A percentile compares a stretch with the other conserved stretches of the same genome.
Evolutionary conservation across 78 protist genomes (phyloP).

Genomic region (Dictyostelium firmibasis): DNA sequence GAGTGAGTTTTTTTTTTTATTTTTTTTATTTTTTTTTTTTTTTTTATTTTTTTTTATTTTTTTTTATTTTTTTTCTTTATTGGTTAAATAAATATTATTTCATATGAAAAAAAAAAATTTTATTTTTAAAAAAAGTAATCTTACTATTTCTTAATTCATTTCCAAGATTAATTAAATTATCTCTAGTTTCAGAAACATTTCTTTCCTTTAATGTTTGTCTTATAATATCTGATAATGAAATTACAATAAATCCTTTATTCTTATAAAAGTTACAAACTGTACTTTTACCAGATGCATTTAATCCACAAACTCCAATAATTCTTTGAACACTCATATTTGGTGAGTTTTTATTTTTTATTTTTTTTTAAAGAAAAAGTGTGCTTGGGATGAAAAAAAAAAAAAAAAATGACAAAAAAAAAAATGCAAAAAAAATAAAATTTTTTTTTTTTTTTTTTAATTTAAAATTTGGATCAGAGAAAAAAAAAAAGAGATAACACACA

Average conservation of each 20-base stretch:
- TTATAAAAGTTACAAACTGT: constrained; percentile 44
- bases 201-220: constrained; percentile 39
- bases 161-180: constrained; percentile 40
- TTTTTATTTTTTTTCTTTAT: background rate
- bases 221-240: constrained; percentile 65
- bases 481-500: background rate
- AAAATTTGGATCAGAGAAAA: background rate
- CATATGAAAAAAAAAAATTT: background rate
- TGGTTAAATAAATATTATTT: background rate
- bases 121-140: background rate
- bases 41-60: background rate
- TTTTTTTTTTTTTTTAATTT: background rate
- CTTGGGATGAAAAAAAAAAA: background rate
- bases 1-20: no score
- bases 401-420: background rate
- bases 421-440: background rate
- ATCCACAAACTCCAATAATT: constrained; percentile 73
- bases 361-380: no score
- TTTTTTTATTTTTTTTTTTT: background rate
- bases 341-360: background rate
- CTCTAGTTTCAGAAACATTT: constrained; percentile 38
- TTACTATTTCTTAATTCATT: constrained; percentile 70
- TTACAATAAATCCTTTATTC: constrained; percentile 34
- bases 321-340: background rate
- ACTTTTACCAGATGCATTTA: constrained; percentile 74